These are phyloP conservation scores for Kwoniella mangroviensis DNA, from an alignment of 768 basidiomycete genomes.

Conservation along the genomic window DNA sequence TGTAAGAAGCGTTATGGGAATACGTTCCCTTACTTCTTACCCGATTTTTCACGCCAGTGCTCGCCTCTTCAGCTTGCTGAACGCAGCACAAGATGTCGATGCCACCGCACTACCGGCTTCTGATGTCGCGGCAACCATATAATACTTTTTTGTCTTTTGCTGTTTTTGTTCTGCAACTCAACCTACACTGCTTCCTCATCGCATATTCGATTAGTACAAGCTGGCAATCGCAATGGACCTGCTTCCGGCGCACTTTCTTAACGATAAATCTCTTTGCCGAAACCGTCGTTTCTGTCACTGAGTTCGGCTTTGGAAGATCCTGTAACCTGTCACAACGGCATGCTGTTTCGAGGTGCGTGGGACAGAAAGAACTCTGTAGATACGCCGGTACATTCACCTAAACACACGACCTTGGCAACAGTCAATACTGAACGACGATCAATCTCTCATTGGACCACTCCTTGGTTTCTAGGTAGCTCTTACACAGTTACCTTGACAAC, in stretches of 20 bases:
- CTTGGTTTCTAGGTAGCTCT: not conserved
- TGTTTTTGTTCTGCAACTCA: not conserved
- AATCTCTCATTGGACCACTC: not conserved
- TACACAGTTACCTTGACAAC: not conserved
- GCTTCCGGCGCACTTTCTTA: too few relatives aligned
- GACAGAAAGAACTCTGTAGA: too few relatives aligned
- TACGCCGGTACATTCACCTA: too few relatives aligned
- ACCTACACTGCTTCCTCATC: too few relatives aligned
- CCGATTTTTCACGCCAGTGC: constrained; percentile 35
- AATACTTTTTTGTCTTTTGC: constrained; percentile 5
- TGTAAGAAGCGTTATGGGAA: constrained; percentile 47
- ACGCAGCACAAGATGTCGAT: constrained; percentile 48
- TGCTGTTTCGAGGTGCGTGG: too few relatives aligned
- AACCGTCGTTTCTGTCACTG: too few relatives aligned
- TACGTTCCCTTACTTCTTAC: constrained; percentile 42
- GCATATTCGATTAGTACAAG: too few relatives aligned
- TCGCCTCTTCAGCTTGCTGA: constrained; percentile 51
- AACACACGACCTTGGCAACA: not conserved
- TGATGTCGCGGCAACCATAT: constrained; percentile 47
- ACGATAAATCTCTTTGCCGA: too few relatives aligned
- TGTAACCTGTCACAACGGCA: too few relatives aligned
- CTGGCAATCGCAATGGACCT: too few relatives aligned
- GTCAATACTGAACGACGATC: not conserved
- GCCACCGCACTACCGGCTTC: constrained; percentile 50
- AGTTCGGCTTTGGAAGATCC: too few relatives aligned